phyloP scores from a whole-genome alignment of 352 stramenopile species.

The Globisporangium nodosum region DNA sequence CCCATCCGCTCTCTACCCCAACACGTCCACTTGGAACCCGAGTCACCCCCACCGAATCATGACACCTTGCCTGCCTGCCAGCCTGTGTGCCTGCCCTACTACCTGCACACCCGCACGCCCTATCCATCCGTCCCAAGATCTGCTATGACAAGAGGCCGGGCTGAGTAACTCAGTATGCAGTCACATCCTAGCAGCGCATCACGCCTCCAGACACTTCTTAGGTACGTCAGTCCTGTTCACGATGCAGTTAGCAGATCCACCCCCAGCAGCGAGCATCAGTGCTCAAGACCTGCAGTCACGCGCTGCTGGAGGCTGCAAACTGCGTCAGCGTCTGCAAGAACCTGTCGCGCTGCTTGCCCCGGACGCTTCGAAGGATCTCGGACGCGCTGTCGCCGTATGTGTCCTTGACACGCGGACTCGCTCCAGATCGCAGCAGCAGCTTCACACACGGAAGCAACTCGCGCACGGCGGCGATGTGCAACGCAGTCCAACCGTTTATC shows the following conservation, averaged over 20 bases:
- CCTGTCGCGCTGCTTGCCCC: slow-evolving; percentile 34
- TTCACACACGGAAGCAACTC: slow-evolving; percentile 35
- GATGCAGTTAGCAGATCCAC: too few species aligned
- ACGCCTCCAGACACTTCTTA: too few species aligned
- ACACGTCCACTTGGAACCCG: neutral
- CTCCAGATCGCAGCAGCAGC: slow-evolving; percentile 39
- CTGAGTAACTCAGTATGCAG: too few species aligned
- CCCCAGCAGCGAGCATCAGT: neutral
- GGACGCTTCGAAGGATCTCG: slow-evolving; percentile 29
- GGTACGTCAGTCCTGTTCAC: neutral
- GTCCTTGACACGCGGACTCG: slow-evolving; percentile 32
- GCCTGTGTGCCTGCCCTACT: too few species aligned
- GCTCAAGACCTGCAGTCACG: neutral
- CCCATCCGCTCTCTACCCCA: neutral
- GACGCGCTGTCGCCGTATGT: slow-evolving; percentile 45
- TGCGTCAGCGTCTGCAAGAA: slow-evolving; percentile 41
- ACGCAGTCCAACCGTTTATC: slow-evolving; percentile 61
- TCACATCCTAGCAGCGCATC: too few species aligned
- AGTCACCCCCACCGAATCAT: too few species aligned
- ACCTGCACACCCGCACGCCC: too few species aligned
- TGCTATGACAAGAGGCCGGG: too few species aligned
- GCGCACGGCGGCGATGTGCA: slow-evolving; percentile 63
- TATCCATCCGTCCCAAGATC: too few species aligned
- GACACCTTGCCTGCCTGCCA: too few species aligned
- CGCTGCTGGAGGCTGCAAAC: slow-evolving; percentile 7